Evolutionary conservation across 495 filamentous ascomycete genomes (phyloP).

Genomic region (Penicillium bovifimosum): DNA sequence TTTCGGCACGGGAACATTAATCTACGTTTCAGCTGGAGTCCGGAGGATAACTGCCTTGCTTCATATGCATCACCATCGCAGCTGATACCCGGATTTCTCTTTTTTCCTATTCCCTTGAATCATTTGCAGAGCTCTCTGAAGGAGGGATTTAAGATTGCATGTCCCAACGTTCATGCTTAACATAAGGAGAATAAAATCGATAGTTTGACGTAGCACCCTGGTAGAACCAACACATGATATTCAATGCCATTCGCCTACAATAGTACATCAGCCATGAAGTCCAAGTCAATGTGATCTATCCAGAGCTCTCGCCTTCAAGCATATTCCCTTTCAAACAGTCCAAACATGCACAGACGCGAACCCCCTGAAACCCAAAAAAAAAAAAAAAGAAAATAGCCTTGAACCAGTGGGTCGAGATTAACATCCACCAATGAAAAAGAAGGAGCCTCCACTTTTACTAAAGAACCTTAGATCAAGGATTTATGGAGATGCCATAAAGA

Average conservation of each 20-base stretch:
- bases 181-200: not conserved
- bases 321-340: too few relatives aligned
- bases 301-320: not conserved
- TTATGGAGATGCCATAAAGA: not conserved
- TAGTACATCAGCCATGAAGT: not conserved
- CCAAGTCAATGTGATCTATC: not conserved
- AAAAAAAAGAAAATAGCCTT: not conserved
- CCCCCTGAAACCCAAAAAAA: slow-evolving; percentile 18
- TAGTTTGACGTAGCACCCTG: not conserved
- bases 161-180: not conserved
- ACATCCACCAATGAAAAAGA: not conserved
- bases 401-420: slow-evolving; percentile 16
- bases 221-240: not conserved
- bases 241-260: not conserved
- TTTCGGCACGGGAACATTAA: not conserved
- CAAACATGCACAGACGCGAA: slow-evolving; percentile 16
- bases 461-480: not conserved
- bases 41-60: slow-evolving; percentile 7
- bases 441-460: not conserved
- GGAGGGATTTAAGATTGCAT: not conserved
- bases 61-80: not conserved
- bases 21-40: slow-evolving; percentile 6
- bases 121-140: not conserved
- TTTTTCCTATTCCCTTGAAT: too few relatives aligned
- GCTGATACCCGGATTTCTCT: not conserved